Percentiles rank a stretch among this genome's conserved stretches.
These are phyloP conservation scores for Vicia faba DNA, from an alignment of 306 rosid genomes.

Conservation along the genomic window DNA sequence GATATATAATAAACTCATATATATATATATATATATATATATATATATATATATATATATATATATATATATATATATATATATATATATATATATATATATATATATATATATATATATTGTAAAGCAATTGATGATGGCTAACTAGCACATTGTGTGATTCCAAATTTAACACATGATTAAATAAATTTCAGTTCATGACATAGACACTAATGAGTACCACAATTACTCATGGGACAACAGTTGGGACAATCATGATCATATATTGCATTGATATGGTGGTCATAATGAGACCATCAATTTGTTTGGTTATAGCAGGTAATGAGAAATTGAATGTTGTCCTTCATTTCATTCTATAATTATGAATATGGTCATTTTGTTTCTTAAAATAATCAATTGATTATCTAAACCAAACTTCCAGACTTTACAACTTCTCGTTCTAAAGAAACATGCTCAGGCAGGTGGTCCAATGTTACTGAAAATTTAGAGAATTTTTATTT, in stretches of 20 bases:
- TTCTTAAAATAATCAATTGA: conserved; percentile 11
- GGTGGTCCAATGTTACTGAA: conserved; percentile 45
- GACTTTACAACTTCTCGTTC: conserved; percentile 41
- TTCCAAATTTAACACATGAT: too few relatives aligned
- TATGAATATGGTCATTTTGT: conserved; percentile 16
- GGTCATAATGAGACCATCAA: conserved; percentile 61
- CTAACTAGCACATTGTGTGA: background rate
- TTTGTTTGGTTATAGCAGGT: conserved; percentile 37
- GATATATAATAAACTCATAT: too few relatives aligned
- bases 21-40: too few relatives aligned
- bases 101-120: too few relatives aligned
- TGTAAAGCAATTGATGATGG: background rate
- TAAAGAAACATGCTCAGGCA: conserved; percentile 20
- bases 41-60: too few relatives aligned
- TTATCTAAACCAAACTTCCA: conserved; percentile 22
- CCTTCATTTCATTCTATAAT: conserved; percentile 38
- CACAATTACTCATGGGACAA: conserved; percentile 43
- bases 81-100: too few relatives aligned
- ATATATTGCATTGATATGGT: conserved; percentile 47
- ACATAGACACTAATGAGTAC: conserved; percentile 24
- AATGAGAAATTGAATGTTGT: conserved; percentile 27
- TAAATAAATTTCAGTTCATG: conserved; percentile 11
- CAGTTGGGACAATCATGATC: conserved; percentile 45
- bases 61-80: too few relatives aligned
- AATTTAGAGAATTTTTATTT: too few relatives aligned